Evolutionary conservation across 768 basidiomycete genomes (phyloP).

Genomic region (Rhizopogon roseolus): DNA sequence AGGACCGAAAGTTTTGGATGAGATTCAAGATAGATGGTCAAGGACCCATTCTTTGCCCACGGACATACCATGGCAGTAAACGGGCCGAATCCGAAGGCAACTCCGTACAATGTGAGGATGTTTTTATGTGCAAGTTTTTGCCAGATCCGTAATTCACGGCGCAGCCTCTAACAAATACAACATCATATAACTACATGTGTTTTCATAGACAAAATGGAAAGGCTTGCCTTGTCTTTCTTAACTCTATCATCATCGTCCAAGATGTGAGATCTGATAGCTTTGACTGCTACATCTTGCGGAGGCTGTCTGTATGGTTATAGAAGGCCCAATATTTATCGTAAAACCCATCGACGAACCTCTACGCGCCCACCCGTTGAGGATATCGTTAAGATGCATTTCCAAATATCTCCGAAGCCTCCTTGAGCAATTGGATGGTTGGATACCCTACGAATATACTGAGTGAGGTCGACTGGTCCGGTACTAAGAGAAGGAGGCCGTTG

Average conservation of each 20-base stretch:
- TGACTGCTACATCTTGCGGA: not conserved
- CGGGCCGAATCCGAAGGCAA: slow-evolving; percentile 16
- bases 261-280: slow-evolving; percentile 4
- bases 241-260: not conserved
- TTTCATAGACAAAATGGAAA: not conserved
- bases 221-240: slow-evolving; percentile 1
- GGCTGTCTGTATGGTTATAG: not conserved
- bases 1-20: slow-evolving; percentile 2
- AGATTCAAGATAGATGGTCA: slow-evolving; percentile 11
- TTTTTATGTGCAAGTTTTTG: slow-evolving; percentile 13
- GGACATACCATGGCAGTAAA: slow-evolving; percentile 19
- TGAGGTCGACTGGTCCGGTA: not conserved
- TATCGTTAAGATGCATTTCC: not conserved
- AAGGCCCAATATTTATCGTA: not conserved
- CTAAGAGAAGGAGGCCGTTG: not conserved
- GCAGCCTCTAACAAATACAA: slow-evolving; percentile 8
- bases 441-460: not conserved
- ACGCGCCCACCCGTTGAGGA: not conserved
- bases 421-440: slow-evolving; percentile 1
- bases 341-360: not conserved
- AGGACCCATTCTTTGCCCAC: slow-evolving; percentile 15
- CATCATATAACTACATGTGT: not conserved
- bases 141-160: slow-evolving; percentile 19
- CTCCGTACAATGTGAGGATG: slow-evolving; percentile 15
- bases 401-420: slow-evolving; percentile 4